Percentiles rank a stretch among this genome's conserved stretches.
Evolutionary conservation across 768 basidiomycete genomes (phyloP).

Genomic region (Rhizopogon sp.): DNA sequence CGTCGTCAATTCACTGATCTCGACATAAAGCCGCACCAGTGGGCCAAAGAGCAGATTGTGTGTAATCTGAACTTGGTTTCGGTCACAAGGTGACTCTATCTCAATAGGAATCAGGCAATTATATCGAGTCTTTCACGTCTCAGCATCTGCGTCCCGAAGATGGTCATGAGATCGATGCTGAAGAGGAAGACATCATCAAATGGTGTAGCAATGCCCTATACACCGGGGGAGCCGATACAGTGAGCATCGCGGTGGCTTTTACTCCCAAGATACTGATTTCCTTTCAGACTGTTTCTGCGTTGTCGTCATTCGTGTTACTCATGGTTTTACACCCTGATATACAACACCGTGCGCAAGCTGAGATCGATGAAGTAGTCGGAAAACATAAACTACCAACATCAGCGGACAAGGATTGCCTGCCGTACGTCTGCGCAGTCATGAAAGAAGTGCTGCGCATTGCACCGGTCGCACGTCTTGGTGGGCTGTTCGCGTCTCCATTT

Average conservation of each 20-base stretch:
- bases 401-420: conserved; percentile 35
- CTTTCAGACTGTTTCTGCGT: conserved; percentile 38
- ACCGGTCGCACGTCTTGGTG: too few relatives aligned
- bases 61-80: neutral
- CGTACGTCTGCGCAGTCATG: conserved; percentile 29
- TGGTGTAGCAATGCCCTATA: neutral
- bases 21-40: neutral
- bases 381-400: conserved; percentile 35
- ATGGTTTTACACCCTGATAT: conserved; percentile 46
- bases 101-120: neutral
- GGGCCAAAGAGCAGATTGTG: neutral
- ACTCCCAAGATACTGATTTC: neutral
- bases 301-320: conserved; percentile 43
- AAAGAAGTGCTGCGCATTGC: conserved; percentile 5
- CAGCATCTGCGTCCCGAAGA: neutral
- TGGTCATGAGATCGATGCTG: neutral
- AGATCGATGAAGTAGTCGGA: conserved; percentile 45
- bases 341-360: conserved; percentile 40
- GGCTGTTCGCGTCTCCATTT: neutral
- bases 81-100: neutral
- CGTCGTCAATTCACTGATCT: neutral
- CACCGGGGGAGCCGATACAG: conserved; percentile 25
- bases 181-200: neutral
- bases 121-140: neutral
- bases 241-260: conserved; percentile 1